These are phyloP conservation scores for Wickerhamomyces ciferrii DNA, from an alignment of 805 yeast species.

Conservation along the genomic window DNA sequence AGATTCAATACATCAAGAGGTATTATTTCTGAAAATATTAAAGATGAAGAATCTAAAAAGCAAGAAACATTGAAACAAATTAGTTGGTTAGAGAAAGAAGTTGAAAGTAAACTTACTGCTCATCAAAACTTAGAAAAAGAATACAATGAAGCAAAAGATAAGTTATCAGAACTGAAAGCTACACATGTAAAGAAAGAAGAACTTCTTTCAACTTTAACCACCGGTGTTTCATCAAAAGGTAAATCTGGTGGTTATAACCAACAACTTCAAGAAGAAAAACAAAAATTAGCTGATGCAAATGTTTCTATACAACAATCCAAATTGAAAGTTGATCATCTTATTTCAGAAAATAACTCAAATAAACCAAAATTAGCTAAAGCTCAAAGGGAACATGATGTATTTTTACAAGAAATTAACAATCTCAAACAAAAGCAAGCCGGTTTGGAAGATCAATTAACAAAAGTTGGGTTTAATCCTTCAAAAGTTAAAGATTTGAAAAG, in stretches of 20 bases:
- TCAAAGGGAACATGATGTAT: conserved; percentile 35
- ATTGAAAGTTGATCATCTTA: conserved; percentile 52
- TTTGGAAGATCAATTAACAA: conserved; percentile 37
- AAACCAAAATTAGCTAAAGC: conserved; percentile 50
- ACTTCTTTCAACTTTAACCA: conserved; percentile 70
- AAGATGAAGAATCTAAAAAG: conserved; percentile 43
- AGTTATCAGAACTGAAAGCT: conserved; percentile 40
- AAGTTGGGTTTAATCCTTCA: conserved; percentile 54
- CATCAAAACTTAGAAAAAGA: conserved; percentile 38
- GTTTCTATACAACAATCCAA: conserved; percentile 55
- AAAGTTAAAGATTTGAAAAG: conserved; percentile 37
- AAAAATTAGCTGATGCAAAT: conserved; percentile 44
- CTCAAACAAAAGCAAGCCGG: conserved; percentile 32
- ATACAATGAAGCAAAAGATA: conserved; percentile 37
- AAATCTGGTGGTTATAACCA: conserved; percentile 67
- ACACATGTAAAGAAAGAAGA: conserved; percentile 64
- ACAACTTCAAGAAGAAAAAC: conserved; percentile 63
- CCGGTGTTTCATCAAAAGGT: conserved; percentile 87
- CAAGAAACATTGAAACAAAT: conserved; percentile 28
- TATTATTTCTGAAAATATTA: conserved; percentile 48
- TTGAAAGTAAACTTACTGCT: conserved; percentile 29
- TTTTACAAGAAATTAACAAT: conserved; percentile 37
- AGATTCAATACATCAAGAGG: conserved; percentile 62
- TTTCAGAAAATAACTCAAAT: conserved; percentile 40
- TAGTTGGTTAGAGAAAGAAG: conserved; percentile 24